phyloP scores from a whole-genome alignment of 257 asterid species.

The Solanum arcanum region DNA sequence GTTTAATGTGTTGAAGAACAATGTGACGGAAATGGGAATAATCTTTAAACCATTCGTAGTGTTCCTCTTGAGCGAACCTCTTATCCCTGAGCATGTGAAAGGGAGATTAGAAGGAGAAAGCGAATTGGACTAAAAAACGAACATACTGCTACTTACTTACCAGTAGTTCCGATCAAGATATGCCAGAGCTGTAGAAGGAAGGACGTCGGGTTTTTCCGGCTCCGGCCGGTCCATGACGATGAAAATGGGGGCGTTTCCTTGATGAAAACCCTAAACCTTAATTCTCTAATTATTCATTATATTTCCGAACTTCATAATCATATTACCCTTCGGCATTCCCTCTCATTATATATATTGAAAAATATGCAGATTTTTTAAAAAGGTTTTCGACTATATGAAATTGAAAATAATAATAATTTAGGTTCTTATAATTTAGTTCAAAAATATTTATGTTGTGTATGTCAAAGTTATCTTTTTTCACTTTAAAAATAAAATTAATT shows the following conservation, averaged over 20 bases:
- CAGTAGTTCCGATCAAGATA: constrained; percentile 77
- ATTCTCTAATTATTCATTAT: not conserved
- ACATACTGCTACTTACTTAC: constrained; percentile 12
- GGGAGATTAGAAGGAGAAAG: not conserved
- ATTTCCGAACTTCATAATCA: not conserved
- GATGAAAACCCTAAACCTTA: not conserved
- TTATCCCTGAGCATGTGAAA: constrained; percentile 44
- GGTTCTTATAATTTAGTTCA: too few species aligned
- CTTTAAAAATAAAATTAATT: too few species aligned
- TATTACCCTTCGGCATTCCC: not conserved
- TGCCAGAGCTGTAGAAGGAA: constrained; percentile 57
- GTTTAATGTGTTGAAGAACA: constrained; percentile 45
- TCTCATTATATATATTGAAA: not conserved
- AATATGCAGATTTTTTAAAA: not conserved
- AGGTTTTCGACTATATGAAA: not conserved
- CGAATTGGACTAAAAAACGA: not conserved
- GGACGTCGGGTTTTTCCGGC: constrained; percentile 23
- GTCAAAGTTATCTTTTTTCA: not conserved
- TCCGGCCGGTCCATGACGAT: constrained; percentile 7
- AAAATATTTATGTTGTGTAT: too few species aligned
- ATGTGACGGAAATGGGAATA: constrained; percentile 75
- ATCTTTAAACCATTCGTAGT: constrained; percentile 95
- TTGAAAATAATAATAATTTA: not conserved
- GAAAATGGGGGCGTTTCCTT: not conserved
- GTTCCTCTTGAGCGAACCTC: constrained; percentile 85